These are phyloP conservation scores for Gracilaria gracilis DNA, from an alignment of 23 red algal genomes.

Conservation along the genomic window DNA sequence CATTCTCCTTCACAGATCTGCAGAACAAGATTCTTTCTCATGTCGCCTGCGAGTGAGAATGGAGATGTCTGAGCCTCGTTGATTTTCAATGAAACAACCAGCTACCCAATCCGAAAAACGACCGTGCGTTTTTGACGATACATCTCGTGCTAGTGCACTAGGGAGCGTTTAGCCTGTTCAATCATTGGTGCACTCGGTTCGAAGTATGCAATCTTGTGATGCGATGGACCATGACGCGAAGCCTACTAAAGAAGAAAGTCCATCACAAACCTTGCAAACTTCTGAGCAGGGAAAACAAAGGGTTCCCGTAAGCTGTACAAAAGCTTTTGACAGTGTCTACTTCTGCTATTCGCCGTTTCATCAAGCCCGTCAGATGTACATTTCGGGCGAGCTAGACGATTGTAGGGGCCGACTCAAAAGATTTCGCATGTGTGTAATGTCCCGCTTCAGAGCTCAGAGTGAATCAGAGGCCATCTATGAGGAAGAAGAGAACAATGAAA, in stretches of 20 bases:
- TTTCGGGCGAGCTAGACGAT: conserved; percentile 59
- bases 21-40: too few species aligned
- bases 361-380: conserved; percentile 62
- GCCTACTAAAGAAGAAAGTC: background rate
- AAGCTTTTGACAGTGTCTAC: conserved; percentile 74
- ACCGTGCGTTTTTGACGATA: background rate
- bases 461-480: conserved; percentile 48
- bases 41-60: too few species aligned
- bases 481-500: conserved; percentile 27
- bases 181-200: background rate
- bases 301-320: conserved; percentile 61
- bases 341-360: conserved; percentile 78
- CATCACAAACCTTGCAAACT: background rate
- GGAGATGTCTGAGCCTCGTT: background rate
- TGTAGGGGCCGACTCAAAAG: conserved; percentile 60
- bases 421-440: conserved; percentile 70
- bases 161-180: too few species aligned
- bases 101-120: background rate
- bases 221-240: background rate
- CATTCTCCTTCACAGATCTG: too few species aligned
- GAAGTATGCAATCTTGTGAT: background rate
- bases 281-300: background rate
- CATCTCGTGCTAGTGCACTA: too few species aligned
- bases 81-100: background rate
- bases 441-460: conserved; percentile 47